These are phyloP conservation scores for Prunus armeniaca DNA, from an alignment of 306 rosid species.

Conservation along the genomic window DNA sequence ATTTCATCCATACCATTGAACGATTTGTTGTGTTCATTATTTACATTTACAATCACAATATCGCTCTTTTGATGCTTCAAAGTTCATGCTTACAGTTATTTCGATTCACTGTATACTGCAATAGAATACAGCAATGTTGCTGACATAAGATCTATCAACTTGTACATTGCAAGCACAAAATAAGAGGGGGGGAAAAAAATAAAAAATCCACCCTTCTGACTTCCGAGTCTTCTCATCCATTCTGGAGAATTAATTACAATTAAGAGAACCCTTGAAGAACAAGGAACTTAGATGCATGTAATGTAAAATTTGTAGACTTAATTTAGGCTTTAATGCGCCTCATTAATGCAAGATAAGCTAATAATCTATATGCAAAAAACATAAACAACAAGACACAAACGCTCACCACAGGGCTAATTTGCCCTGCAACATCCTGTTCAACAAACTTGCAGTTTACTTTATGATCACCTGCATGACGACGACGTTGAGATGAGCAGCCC, in stretches of 20 bases:
- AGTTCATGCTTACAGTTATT: neutral
- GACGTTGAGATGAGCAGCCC: constrained; percentile 42
- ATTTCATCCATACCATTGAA: neutral
- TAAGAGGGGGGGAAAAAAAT: neutral
- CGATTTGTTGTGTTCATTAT: neutral
- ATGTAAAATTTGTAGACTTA: neutral
- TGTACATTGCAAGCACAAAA: neutral
- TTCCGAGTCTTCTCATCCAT: neutral
- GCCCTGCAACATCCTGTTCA: constrained; percentile 78
- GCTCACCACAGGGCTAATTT: constrained; percentile 56
- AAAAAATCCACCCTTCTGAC: neutral
- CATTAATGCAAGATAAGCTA: constrained; percentile 70
- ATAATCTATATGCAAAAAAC: constrained; percentile 75
- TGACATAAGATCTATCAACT: neutral
- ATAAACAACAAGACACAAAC: constrained; percentile 54
- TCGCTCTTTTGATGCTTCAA: neutral
- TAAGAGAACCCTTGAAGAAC: neutral
- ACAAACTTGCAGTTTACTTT: constrained; percentile 54
- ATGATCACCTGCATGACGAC: constrained; percentile 6
- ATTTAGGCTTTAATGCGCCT: constrained; percentile 56
- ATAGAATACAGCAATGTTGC: neutral
- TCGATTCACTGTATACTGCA: neutral
- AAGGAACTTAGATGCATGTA: neutral
- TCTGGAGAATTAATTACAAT: neutral
- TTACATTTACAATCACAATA: neutral